Conservation (phyloP, 2,329 filamentous ascomycete species). For the Chrysosporium queenslandicum region DNA sequence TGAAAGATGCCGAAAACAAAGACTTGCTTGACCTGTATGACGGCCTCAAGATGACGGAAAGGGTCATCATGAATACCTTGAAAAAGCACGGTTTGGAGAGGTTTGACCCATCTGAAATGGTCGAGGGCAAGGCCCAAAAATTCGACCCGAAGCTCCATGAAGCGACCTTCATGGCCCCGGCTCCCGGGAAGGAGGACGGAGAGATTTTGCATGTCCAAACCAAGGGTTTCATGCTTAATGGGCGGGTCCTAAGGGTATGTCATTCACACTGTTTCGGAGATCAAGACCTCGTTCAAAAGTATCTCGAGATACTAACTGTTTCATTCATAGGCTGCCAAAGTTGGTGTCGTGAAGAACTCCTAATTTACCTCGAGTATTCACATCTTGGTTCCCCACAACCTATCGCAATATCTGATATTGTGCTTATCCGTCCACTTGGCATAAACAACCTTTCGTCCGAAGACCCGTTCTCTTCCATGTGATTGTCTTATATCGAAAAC, state of each 20-base stretch:
- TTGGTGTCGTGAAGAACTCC: slow-evolving; percentile 83
- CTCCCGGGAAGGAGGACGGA: slow-evolving; percentile 79
- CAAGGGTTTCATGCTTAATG: slow-evolving; percentile 92
- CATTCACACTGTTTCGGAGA: neutral
- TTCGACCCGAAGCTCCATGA: slow-evolving; percentile 97
- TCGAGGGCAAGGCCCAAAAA: slow-evolving; percentile 55
- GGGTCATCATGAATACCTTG: slow-evolving; percentile 73
- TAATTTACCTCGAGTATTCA: slow-evolving; percentile 22
- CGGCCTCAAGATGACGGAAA: slow-evolving; percentile 91
- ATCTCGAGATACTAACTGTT: slow-evolving; percentile 15
- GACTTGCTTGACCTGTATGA: slow-evolving; percentile 74
- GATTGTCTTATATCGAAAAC: neutral
- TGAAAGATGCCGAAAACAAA: slow-evolving; percentile 52
- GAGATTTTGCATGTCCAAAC: slow-evolving; percentile 86
- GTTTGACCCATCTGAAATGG: slow-evolving; percentile 56
- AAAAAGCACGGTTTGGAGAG: slow-evolving; percentile 90
- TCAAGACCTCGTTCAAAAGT: neutral
- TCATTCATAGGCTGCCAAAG: slow-evolving; percentile 63
- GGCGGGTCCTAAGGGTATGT: slow-evolving; percentile 63
- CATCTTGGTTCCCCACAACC: neutral
- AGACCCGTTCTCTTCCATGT: neutral
- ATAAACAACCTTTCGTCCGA: neutral
- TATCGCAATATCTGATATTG: neutral
- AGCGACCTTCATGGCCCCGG: slow-evolving; percentile 86
- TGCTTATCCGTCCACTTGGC: neutral